Conservation (phyloP, 2,329 filamentous ascomycete genomes). For the Coniochaeta sp. region DNA sequence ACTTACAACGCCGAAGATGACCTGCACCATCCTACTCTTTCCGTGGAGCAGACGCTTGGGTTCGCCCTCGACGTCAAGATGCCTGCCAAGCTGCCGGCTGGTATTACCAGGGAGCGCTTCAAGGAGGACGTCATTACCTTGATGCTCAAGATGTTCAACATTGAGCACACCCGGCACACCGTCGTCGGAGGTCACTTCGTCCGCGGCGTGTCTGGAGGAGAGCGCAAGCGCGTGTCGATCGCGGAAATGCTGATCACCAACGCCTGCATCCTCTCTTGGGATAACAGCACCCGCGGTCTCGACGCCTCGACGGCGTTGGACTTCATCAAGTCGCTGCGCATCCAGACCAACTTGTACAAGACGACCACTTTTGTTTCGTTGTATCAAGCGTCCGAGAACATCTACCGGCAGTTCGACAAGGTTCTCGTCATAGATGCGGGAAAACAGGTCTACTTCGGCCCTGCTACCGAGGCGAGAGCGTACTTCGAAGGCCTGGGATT, state of each 20-base stretch:
- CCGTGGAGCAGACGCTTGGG: constrained; percentile 77
- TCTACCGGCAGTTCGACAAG: constrained; percentile 75
- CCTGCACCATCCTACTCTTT: constrained; percentile 75
- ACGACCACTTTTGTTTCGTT: constrained; percentile 80
- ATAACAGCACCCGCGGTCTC: constrained; percentile 54
- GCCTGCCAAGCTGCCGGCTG: constrained; percentile 69
- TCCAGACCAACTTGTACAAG: constrained; percentile 77
- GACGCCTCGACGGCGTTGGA: constrained; percentile 49
- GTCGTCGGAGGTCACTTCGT: constrained; percentile 78
- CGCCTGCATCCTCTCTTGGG: constrained; percentile 66
- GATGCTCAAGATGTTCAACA: constrained; percentile 87
- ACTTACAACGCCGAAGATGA: constrained; percentile 87
- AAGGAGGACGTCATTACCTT: constrained; percentile 68
- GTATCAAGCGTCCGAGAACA: constrained; percentile 79
- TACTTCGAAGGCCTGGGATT: constrained; percentile 78
- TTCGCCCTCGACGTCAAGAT: constrained; percentile 83
- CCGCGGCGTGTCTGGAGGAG: constrained; percentile 71
- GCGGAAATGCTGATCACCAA: constrained; percentile 75
- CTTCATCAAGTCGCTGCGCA: constrained; percentile 56
- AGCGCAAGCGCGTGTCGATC: constrained; percentile 74
- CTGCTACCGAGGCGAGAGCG: constrained; percentile 53
- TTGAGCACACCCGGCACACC: constrained; percentile 79
- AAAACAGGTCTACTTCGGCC: constrained; percentile 69
- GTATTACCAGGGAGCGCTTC: constrained; percentile 62
- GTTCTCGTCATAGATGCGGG: constrained; percentile 75